Base-by-base conservation (phyloP, 306 rosid genomes). In the Lupinus albus region DNA sequence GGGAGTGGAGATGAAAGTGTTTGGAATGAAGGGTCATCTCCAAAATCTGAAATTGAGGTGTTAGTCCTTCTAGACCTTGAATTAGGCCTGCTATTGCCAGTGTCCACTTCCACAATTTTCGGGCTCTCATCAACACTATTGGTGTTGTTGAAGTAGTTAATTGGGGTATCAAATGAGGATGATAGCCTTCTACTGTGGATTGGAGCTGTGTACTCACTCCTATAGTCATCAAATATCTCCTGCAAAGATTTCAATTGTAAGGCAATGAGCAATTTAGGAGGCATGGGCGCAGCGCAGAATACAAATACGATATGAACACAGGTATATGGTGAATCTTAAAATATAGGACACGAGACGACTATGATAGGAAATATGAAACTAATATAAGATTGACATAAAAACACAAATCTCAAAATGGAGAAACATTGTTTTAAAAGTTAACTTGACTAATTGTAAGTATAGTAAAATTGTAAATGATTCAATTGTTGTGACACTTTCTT, bases 61-160 rank as follows among this genome's bases (percentile, higher is more conserved):
- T 85, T 87, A 60, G 89, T 81, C 30, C 89, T 79, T 3, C 89
- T 82, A 16, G 88, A 86, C 81, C 87, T 77, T 16, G 91, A 88
- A 56, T 84, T 91, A 1, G 94, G 89, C 75, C 91, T 79, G 6
- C 85, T 87, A 7, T 84, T 76, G 10, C 90, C 84, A 13, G 92
- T 85, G 60, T 92, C 97, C 11, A 92, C 82, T 83, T 92, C 97
- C 74, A 92, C 88, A 54, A 89, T 89, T 72, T 89, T 92, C 35
- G 97, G 92, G 51, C 85, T 82, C 33, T 67, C 95, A 38, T 85
- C 86, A 44, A 78, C 58, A 39, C 81, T 25, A 3, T 25, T 55
- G 45, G 1, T 48, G 53, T 11, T 15, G 13, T 4, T 63, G n/a
- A n/a, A n/a, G n/a, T n/a, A n/a, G 68, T 54, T 80, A 16, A 79